Percentiles rank a stretch among this genome's conserved stretches.
These are phyloP conservation scores for Neofusicoccum laricinum DNA, from an alignment of 2,329 filamentous ascomycete species.

Conservation along the genomic window DNA sequence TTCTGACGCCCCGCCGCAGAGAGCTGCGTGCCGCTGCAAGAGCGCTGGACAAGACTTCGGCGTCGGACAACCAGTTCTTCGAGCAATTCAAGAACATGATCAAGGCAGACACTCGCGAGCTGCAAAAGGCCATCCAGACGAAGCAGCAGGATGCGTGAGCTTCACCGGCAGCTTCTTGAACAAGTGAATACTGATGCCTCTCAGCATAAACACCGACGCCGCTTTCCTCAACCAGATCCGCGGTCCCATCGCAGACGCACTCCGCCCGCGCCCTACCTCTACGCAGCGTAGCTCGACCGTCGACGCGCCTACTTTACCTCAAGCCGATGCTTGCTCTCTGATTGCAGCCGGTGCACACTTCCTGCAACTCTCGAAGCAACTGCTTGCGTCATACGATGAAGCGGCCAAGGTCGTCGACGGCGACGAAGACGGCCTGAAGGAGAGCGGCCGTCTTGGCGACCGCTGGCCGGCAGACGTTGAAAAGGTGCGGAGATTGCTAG, in stretches of 20 bases:
- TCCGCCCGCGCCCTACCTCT: neutral
- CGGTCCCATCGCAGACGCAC: neutral
- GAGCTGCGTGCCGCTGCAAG: slow-evolving; percentile 21
- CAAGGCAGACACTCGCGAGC: neutral
- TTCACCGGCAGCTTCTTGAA: too few species aligned
- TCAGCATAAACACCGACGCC: neutral
- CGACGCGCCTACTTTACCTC: neutral
- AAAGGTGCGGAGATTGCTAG: slow-evolving; percentile 24
- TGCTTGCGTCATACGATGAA: neutral
- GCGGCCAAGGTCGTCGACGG: neutral
- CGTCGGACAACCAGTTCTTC: neutral
- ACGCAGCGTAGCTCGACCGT: neutral
- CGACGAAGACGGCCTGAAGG: neutral
- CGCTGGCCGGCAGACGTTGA: slow-evolving; percentile 28
- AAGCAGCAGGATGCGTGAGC: slow-evolving; percentile 3
- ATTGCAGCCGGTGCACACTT: neutral
- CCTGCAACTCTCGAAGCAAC: neutral
- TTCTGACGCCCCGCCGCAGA: slow-evolving; percentile 15
- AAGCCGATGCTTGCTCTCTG: neutral
- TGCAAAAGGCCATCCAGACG: neutral
- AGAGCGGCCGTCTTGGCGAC: neutral
- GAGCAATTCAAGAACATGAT: neutral
- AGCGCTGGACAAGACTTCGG: neutral
- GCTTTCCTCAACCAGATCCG: neutral
- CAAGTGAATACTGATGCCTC: neutral